phyloP scores from a whole-genome alignment of 345 rosid species.

The Abelmoschus esculentus region DNA sequence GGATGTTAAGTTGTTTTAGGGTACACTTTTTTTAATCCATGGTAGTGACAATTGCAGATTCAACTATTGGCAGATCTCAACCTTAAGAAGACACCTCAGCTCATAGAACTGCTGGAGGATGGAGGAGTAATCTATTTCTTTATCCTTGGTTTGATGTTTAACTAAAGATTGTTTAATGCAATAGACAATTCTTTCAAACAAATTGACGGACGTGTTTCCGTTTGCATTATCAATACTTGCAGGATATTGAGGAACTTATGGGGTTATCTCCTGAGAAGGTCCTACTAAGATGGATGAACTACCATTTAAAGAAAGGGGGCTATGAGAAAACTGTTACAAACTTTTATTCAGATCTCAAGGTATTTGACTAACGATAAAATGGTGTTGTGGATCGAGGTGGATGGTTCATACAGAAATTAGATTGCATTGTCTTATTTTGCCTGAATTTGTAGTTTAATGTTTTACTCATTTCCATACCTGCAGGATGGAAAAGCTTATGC shows the following conservation, averaged over 20 bases:
- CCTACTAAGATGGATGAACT: slow-evolving; percentile 84
- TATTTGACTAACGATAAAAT: slow-evolving; percentile 14
- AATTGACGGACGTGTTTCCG: background rate
- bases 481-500: slow-evolving; percentile 90
- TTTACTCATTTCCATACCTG: slow-evolving; percentile 16
- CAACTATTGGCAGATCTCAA: slow-evolving; percentile 86
- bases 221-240: slow-evolving; percentile 9
- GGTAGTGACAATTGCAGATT: slow-evolving; percentile 39
- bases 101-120: slow-evolving; percentile 81
- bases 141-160: slow-evolving; percentile 2
- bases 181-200: background rate
- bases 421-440: background rate
- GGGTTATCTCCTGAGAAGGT: slow-evolving; percentile 86
- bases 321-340: slow-evolving; percentile 72
- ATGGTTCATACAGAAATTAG: background rate
- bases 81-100: slow-evolving; percentile 93
- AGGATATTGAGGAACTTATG: slow-evolving; percentile 89
- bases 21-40: background rate
- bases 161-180: background rate
- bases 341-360: slow-evolving; percentile 84
- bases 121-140: slow-evolving; percentile 42
- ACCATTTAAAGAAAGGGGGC: slow-evolving; percentile 82
- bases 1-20: background rate
- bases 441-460: slow-evolving; percentile 8
- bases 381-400: background rate